Conservation (phyloP, 1,139 yeast genomes). For the Pichia sp. region DNA sequence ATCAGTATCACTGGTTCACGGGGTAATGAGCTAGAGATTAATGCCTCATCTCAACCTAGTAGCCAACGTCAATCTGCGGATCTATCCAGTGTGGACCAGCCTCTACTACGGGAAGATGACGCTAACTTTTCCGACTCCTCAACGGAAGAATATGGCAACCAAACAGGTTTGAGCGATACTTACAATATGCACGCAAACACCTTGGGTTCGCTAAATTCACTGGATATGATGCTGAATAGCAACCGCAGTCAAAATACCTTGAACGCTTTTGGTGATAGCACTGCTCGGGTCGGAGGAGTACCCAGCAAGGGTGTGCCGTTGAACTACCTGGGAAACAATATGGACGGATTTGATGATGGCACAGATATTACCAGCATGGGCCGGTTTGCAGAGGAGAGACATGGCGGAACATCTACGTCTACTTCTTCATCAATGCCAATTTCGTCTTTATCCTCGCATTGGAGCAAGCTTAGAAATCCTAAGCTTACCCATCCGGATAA, state of each 20-base stretch:
- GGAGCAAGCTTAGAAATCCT: slow-evolving; percentile 3
- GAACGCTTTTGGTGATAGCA: background rate
- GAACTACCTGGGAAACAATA: slow-evolving; percentile 8
- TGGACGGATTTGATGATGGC: slow-evolving; percentile 3
- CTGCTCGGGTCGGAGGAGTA: background rate
- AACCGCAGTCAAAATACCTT: slow-evolving; percentile 6
- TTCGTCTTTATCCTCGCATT: background rate
- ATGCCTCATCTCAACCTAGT: background rate
- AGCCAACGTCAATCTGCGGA: slow-evolving; percentile 1
- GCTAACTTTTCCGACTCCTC: slow-evolving; percentile 6
- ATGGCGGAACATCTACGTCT: background rate
- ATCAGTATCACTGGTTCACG: background rate
- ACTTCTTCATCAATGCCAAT: background rate
- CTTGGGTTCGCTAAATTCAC: slow-evolving; percentile 7
- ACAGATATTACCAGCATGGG: slow-evolving; percentile 14
- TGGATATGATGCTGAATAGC: slow-evolving; percentile 8
- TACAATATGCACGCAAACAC: slow-evolving; percentile 7
- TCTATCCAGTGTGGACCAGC: slow-evolving; percentile 5
- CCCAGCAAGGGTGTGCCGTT: background rate
- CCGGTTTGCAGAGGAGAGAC: background rate
- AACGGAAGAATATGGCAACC: background rate
- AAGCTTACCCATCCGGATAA: slow-evolving; percentile 1
- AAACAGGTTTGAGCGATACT: background rate
- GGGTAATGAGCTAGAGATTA: background rate
- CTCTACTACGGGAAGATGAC: slow-evolving; percentile 5